phyloP scores from a whole-genome alignment of 1,139 yeast species.

The Trichomonascaceae sp. region DNA sequence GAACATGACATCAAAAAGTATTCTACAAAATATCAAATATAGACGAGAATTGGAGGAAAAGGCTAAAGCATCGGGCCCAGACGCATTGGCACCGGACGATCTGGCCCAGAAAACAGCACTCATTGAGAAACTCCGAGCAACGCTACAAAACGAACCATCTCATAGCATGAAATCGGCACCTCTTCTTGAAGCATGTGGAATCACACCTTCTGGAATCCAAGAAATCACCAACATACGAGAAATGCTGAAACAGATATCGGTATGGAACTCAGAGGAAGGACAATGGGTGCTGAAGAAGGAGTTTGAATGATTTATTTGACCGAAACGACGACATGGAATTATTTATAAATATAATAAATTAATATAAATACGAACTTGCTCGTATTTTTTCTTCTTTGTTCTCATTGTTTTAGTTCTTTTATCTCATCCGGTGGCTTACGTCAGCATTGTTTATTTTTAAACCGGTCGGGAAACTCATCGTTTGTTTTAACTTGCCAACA shows the following conservation, averaged over 20 bases:
- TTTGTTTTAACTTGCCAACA: neutral
- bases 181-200: conserved; percentile 46
- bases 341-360: no score
- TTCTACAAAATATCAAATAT: conserved; percentile 25
- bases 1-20: conserved; percentile 22
- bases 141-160: conserved; percentile 27
- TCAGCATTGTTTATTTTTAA: neutral
- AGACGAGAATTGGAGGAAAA: conserved; percentile 27
- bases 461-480: neutral
- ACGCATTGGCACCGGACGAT: conserved; percentile 9
- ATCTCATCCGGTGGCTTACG: neutral
- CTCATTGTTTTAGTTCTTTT: neutral
- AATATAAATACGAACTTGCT: neutral
- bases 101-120: conserved; percentile 22
- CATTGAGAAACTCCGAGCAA: conserved; percentile 29
- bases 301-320: conserved; percentile 28
- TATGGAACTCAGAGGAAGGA: conserved; percentile 51
- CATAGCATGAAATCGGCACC: conserved; percentile 42
- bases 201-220: conserved; percentile 44
- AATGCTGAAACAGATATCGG: conserved; percentile 61
- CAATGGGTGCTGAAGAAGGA: conserved; percentile 67
- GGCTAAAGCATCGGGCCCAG: conserved; percentile 6
- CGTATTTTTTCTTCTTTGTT: neutral
- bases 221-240: conserved; percentile 63
- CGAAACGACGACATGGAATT: no score